phyloP scores from a whole-genome alignment of 2,329 filamentous ascomycete genomes.

The Zymoseptoria tritici region DNA sequence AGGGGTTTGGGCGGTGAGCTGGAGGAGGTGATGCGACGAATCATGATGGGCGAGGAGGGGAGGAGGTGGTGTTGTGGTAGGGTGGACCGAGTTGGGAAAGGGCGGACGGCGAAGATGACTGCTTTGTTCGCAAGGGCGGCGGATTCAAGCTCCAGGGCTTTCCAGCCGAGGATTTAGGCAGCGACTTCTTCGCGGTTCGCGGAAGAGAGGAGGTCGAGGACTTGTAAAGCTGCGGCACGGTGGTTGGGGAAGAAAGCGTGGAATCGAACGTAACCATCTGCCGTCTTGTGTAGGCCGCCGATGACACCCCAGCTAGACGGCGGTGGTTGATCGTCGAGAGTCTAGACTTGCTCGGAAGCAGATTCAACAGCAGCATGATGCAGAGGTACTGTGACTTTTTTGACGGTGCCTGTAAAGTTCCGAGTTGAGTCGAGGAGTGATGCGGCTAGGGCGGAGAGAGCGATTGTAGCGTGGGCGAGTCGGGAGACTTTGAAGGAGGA shows the following conservation, averaged over 20 bases:
- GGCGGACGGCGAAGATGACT: conserved; percentile 45
- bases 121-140: conserved; percentile 35
- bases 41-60: conserved; percentile 39
- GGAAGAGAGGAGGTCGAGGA: conserved; percentile 36
- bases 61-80: conserved; percentile 42
- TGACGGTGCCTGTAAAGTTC: conserved; percentile 21
- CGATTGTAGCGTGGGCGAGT: conserved; percentile 48
- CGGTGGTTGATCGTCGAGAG: conserved; percentile 33
- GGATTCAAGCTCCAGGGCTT: conserved; percentile 43
- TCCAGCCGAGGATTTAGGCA: conserved; percentile 35
- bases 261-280: conserved; percentile 48
- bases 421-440: conserved; percentile 39
- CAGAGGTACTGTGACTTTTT: conserved; percentile 37
- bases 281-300: conserved; percentile 46
- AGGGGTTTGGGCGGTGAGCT: conserved; percentile 9
- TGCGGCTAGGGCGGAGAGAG: conserved; percentile 44
- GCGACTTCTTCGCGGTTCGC: conserved; percentile 36
- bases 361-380: conserved; percentile 47
- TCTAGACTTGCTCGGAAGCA: conserved; percentile 46
- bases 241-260: conserved; percentile 51
- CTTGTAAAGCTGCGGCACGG: conserved; percentile 34
- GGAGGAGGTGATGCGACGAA: conserved; percentile 31
- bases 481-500: conserved; percentile 50
- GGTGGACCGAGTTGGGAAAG: conserved; percentile 46
- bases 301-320: conserved; percentile 37